A percentile compares a stretch with the other conserved stretches of the same genome.
These are phyloP conservation scores for Kwoniella shivajii DNA, from an alignment of 1,284 basidiomycete genomes.

Conservation along the genomic window DNA sequence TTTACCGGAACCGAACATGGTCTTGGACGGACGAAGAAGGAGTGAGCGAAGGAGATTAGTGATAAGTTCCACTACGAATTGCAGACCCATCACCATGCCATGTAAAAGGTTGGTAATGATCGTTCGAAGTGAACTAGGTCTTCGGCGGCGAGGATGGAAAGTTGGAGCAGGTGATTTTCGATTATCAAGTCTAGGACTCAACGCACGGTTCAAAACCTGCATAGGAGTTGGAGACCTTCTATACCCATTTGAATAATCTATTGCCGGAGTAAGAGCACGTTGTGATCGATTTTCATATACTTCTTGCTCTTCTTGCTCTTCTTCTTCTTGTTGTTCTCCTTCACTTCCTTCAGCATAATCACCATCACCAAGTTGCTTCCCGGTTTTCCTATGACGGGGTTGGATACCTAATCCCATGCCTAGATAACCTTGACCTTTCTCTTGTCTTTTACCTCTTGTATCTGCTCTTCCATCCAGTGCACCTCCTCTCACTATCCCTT, in stretches of 20 bases:
- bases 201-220: slow-evolving; percentile 27
- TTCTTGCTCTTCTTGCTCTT: background rate
- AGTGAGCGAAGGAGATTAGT: slow-evolving; percentile 10
- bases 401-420: slow-evolving; percentile 42
- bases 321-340: slow-evolving; percentile 14
- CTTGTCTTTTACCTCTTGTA: slow-evolving; percentile 36
- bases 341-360: slow-evolving; percentile 8
- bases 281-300: background rate
- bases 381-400: slow-evolving; percentile 20
- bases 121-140: slow-evolving; percentile 26
- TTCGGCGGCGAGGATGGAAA: slow-evolving; percentile 16
- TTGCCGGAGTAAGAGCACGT: background rate
- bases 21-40: slow-evolving; percentile 19
- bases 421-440: slow-evolving; percentile 44
- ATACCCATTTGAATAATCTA: background rate
- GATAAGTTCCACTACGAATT: slow-evolving; percentile 29
- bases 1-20: slow-evolving; percentile 18
- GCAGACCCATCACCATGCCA: slow-evolving; percentile 31
- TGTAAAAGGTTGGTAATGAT: slow-evolving; percentile 38
- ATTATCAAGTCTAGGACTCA: slow-evolving; percentile 28
- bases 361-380: slow-evolving; percentile 7
- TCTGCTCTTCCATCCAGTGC: slow-evolving; percentile 38
- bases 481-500: slow-evolving; percentile 38
- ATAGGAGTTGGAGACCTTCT: slow-evolving; percentile 36
- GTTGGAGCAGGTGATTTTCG: slow-evolving; percentile 25